phyloP scores from a whole-genome alignment of 805 yeast genomes.

The Kuraishia hungarica region DNA sequence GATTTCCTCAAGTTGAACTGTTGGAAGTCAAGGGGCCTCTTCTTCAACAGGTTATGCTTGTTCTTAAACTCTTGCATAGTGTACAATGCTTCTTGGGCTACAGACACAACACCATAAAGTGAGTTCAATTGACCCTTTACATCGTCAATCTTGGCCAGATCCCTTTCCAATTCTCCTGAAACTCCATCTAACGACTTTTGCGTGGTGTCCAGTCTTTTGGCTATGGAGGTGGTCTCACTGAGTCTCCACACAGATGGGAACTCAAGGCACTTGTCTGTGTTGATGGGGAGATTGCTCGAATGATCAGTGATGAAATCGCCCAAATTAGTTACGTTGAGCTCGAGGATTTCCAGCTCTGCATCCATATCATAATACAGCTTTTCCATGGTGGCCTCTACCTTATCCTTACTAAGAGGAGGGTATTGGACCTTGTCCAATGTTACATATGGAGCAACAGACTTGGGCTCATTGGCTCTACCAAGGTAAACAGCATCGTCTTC shows the following conservation, averaged over 20 bases:
- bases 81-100: background rate
- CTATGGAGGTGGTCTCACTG: slow-evolving; percentile 15
- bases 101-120: background rate
- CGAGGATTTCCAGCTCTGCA: slow-evolving; percentile 18
- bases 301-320: slow-evolving; percentile 18
- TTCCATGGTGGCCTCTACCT: slow-evolving; percentile 16
- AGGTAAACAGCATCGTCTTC: slow-evolving; percentile 18
- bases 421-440: slow-evolving; percentile 8
- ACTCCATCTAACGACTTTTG: background rate
- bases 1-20: slow-evolving; percentile 10
- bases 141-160: background rate
- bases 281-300: slow-evolving; percentile 6
- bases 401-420: slow-evolving; percentile 8
- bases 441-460: slow-evolving; percentile 13
- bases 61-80: background rate
- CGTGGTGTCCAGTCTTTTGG: background rate
- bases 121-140: background rate
- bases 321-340: slow-evolving; percentile 11
- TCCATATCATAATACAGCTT: slow-evolving; percentile 19
- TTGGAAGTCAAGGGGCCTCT: slow-evolving; percentile 13
- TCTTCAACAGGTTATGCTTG: background rate
- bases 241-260: slow-evolving; percentile 22
- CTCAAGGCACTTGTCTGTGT: slow-evolving; percentile 14
- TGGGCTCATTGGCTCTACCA: slow-evolving; percentile 14
- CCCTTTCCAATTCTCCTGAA: background rate